A percentile compares a stretch with the other conserved stretches of the same genome.
Evolutionary conservation across 2,329 filamentous ascomycete genomes (phyloP).

Genomic region (Pseudogymnoascus sp.): DNA sequence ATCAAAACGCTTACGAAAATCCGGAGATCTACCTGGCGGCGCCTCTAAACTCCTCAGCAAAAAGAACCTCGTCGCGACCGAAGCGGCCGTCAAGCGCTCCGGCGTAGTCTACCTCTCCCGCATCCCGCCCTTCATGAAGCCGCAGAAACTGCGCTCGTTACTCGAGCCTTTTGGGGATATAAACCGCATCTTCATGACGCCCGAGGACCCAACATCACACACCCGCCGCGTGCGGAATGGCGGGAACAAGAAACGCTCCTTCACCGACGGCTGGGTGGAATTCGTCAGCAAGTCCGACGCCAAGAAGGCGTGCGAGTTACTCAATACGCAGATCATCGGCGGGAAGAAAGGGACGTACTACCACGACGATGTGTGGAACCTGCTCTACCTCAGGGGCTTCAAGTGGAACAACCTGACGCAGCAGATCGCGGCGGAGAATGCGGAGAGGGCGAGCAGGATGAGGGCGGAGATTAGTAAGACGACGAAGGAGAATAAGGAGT

Average conservation of each 20-base stretch:
- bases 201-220: constrained; percentile 62
- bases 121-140: constrained; percentile 84
- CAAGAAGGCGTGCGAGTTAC: constrained; percentile 63
- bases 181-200: constrained; percentile 71
- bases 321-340: constrained; percentile 72
- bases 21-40: constrained; percentile 37
- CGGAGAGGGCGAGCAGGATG: constrained; percentile 67
- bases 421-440: constrained; percentile 74
- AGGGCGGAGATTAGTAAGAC: constrained; percentile 69
- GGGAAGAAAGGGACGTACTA: constrained; percentile 80
- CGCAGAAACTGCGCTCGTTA: constrained; percentile 65
- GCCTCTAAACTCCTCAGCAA: constrained; percentile 50
- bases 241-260: constrained; percentile 77
- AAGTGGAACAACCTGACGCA: constrained; percentile 71
- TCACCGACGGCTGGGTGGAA: constrained; percentile 80
- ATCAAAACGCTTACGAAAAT: constrained; percentile 22
- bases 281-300: constrained; percentile 69
- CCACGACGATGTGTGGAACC: constrained; percentile 79
- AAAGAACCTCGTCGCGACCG: constrained; percentile 59
- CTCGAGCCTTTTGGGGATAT: constrained; percentile 68
- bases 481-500: constrained; percentile 72
- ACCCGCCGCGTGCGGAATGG: constrained; percentile 60
- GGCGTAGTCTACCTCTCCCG: constrained; percentile 79
- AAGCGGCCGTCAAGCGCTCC: constrained; percentile 60
- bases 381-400: constrained; percentile 74